A percentile compares a stretch with the other conserved stretches of the same genome.
phyloP scores from a whole-genome alignment of 768 basidiomycete genomes.

The Tricholoma terreum region DNA sequence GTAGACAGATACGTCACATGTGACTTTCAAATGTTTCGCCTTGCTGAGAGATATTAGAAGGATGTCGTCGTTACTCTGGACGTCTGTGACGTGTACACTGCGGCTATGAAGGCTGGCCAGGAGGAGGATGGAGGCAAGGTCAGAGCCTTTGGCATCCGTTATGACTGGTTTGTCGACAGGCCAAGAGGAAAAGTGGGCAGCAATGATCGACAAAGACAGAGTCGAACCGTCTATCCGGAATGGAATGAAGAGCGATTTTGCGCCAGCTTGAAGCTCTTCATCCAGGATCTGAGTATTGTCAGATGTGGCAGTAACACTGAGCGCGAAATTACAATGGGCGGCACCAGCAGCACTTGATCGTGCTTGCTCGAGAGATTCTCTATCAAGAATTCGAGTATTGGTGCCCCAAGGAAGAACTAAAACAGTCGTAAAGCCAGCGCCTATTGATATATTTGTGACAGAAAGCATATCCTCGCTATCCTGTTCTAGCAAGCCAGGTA shows the following conservation, averaged over 20 bases:
- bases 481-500: constrained; percentile 61
- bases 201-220: constrained; percentile 69
- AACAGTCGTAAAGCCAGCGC: constrained; percentile 87
- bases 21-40: constrained; percentile 88
- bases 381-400: constrained; percentile 62
- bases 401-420: constrained; percentile 74
- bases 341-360: constrained; percentile 57
- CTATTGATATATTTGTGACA: constrained; percentile 77
- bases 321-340: constrained; percentile 85
- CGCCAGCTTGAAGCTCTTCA: constrained; percentile 75
- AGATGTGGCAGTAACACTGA: constrained; percentile 73
- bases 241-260: constrained; percentile 85
- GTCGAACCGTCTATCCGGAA: constrained; percentile 49
- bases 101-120: constrained; percentile 91
- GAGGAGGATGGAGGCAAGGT: constrained; percentile 89
- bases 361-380: constrained; percentile 63
- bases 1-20: constrained; percentile 93
- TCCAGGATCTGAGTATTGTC: constrained; percentile 61
- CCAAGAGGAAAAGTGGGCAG: constrained; percentile 89
- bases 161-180: constrained; percentile 89
- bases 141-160: constrained; percentile 88
- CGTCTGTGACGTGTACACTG: constrained; percentile 87
- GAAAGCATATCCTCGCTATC: constrained; percentile 58
- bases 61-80: constrained; percentile 83
- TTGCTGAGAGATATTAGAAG: constrained; percentile 92